Base-by-base conservation (phyloP, 1,284 basidiomycete genomes). In the Papiliotrema terrestris region DNA sequence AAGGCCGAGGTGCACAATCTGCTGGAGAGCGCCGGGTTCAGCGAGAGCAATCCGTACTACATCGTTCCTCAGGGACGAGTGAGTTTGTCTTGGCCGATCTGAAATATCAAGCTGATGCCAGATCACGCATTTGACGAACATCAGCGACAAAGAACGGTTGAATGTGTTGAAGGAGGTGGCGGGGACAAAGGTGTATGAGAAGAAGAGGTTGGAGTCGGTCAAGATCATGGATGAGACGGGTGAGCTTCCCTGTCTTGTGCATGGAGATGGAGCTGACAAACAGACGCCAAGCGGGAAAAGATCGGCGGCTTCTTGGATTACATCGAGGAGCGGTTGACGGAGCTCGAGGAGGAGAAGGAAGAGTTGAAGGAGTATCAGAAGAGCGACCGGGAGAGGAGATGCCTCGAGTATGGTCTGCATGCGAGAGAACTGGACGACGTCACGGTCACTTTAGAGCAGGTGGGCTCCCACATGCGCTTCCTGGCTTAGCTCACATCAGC, bases 1-100 rank as follows among this genome's bases (percentile, higher is more conserved):
- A 98, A 97, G 76, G 93, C 92, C 5, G 96, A 99, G 67, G 91
- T 99, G 23, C 94, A 95, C 90, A 94, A 90, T 69, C 80, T 97
- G 19, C 83, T 97, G 26, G 93, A 97, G 75, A 89, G 86, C 66
- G 96, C 96, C 0, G 95, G 96, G 2, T 99, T 99, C 79, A 93
- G 89, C 74, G 88, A 91, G 71, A 89, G 89, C 37, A 98, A 98
- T 68, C 96, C 96, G 0, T 99, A 98, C 78, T 99, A 98, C 71
- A 99, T 99, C 61, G 95, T 98, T 0, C 95, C 95, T 0, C 95
- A 98, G 80, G 95, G 95, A 56, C 81, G 95, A 53, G 92, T 94
- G 67, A 74, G 86, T 82, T n/a, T 9, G 22, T 29, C 36, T 19
- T 54, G 19, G 36, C 54, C 25, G 29, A 9, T n/a, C 5, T 14